Conservation (phyloP, 495 filamentous ascomycete genomes). For the Cercophora newfieldiana region DNA sequence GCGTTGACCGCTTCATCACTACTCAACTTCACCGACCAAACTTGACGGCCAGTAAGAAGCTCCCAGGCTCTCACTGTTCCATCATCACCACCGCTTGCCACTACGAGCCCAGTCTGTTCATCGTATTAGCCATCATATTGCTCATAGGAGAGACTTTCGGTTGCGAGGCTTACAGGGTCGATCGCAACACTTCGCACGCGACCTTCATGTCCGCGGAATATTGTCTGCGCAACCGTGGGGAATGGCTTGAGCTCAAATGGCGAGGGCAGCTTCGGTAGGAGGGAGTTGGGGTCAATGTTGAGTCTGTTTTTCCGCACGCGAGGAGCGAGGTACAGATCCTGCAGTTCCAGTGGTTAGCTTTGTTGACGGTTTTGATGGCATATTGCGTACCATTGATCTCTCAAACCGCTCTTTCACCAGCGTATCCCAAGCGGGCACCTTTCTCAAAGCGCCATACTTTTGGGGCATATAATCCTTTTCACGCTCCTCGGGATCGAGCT, state of each 20-base stretch:
- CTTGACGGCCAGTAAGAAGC: constrained; percentile 77
- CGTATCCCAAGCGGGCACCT: constrained; percentile 87
- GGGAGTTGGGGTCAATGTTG: constrained; percentile 92
- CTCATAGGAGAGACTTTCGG: constrained; percentile 41
- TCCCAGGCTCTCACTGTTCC: constrained; percentile 93
- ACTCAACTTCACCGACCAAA: constrained; percentile 79
- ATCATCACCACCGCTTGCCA: constrained; percentile 90
- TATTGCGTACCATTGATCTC: constrained; percentile 61
- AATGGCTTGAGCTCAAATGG: constrained; percentile 93
- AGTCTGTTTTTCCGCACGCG: constrained; percentile 88
- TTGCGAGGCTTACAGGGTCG: constrained; percentile 33
- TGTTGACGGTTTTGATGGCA: not conserved
- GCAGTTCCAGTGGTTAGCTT: not conserved
- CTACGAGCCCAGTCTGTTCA: constrained; percentile 29
- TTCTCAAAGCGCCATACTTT: constrained; percentile 77
- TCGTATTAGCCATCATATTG: constrained; percentile 60
- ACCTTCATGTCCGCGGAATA: constrained; percentile 86
- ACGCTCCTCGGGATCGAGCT: constrained; percentile 83
- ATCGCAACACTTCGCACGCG: constrained; percentile 80
- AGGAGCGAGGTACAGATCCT: constrained; percentile 90
- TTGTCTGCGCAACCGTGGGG: constrained; percentile 79
- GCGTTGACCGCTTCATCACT: constrained; percentile 81
- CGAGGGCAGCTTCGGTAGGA: constrained; percentile 92
- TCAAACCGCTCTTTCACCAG: constrained; percentile 97
- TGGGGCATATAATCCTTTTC: constrained; percentile 85